Base-by-base conservation (phyloP, 1,284 basidiomycete genomes). In the Ceratobasidium sp. region DNA sequence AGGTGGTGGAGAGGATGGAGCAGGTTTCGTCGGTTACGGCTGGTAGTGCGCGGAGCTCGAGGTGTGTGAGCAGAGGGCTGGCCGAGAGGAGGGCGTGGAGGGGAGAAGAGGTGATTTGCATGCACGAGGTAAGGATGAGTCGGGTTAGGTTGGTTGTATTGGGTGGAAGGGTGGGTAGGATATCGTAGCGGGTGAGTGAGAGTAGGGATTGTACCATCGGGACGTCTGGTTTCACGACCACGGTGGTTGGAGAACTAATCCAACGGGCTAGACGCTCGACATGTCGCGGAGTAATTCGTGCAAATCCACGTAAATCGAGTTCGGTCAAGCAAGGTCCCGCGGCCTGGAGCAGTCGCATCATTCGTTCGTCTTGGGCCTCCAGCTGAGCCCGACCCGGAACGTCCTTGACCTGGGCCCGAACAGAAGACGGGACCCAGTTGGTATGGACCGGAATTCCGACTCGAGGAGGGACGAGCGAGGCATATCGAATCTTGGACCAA, bases 51-150 rank as follows among this genome's bases (percentile, higher is more conserved):
- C 87, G 89, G 50, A 96, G 79, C 68, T 83, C 86, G 55, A 94
- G 77, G 10, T 75, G 79, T 71, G 81, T 79, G 58, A 98, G 80
- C 13, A 78, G 77, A 0, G 89, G 90, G 0, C 89, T 90, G 32
- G 84, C 83, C n/a, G 84, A 78, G 52, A 97, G 81, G 31, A 97
- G 83, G 65, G 86, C 79, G 74, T 91, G 86, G 22, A 97, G 80
- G 2, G 90, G 85, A 2, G 80, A 80, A 0, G 87, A 85, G 0
- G 86, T 85, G 57, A 97, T 75, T 7, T 80, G 77, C 1, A 82
- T 81, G 78, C 93, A 96, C 31, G 93, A 92, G 75, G 86, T 84
- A 17, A 97, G 80, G 73, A 93, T 88, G 74, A 96, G 81, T 22
- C 77, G 76, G 4, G 87, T 90, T 65, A 93, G 82, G 73, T 88